phyloP scores from a whole-genome alignment of 1,284 basidiomycete species.

The Serendipita sp. region DNA sequence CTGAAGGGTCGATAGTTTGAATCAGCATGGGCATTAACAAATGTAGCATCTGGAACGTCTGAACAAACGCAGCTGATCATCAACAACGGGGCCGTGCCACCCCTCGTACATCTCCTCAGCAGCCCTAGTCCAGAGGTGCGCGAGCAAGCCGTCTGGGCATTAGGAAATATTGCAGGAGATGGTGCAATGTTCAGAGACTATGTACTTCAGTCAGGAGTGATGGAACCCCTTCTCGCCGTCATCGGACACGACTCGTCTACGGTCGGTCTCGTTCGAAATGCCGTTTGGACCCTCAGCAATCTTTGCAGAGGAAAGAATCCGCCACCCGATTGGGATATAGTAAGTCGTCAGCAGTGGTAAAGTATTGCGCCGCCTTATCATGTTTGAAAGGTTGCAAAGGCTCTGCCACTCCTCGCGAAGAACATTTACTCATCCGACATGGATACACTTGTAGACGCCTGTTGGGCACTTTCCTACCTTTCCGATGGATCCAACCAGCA shows the following conservation, averaged over 20 bases:
- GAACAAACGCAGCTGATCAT: conserved; percentile 99
- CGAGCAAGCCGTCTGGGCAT: conserved; percentile 44
- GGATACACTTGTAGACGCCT: conserved; percentile 98
- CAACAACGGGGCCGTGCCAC: conserved; percentile 70
- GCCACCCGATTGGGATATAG: conserved; percentile 89
- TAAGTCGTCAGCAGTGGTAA: conserved; percentile 24
- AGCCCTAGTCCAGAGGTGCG: conserved; percentile 29
- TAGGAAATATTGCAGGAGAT: conserved; percentile 80
- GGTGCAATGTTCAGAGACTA: conserved; percentile 89
- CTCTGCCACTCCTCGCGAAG: conserved; percentile 90
- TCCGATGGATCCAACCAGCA: conserved; percentile 99
- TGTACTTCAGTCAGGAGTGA: conserved; percentile 64
- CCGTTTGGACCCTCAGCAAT: conserved; percentile 96
- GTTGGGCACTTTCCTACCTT: conserved; percentile 99
- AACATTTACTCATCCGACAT: conserved; percentile 98
- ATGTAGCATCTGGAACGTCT: conserved; percentile 97
- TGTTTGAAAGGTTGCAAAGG: conserved; percentile 79
- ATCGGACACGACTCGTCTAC: conserved; percentile 35
- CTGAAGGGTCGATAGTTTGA: conserved; percentile 56
- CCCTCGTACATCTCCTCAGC: conserved; percentile 84
- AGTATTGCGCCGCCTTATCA: not conserved
- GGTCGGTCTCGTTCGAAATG: conserved; percentile 92
- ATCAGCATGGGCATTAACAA: conserved; percentile 98
- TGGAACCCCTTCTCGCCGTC: conserved; percentile 30
- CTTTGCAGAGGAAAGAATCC: conserved; percentile 95